Evolutionary conservation across 2,329 filamentous ascomycete species (phyloP).

Genomic region (Alternaria sp.): DNA sequence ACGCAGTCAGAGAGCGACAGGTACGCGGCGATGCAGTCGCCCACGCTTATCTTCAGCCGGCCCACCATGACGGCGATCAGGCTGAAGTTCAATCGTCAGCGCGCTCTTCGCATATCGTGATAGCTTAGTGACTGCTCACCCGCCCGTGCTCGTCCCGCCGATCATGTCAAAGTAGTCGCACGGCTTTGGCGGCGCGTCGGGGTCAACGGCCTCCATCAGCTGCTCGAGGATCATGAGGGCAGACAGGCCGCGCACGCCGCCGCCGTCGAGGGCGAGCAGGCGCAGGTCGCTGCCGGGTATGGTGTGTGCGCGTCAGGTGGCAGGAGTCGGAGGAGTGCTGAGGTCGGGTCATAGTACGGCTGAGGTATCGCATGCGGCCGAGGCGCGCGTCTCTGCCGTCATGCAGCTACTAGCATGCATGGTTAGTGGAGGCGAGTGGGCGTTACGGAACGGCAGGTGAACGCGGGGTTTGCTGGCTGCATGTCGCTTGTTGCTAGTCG

Average conservation of each 20-base stretch:
- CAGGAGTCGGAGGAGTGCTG: background rate
- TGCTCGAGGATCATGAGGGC: constrained; percentile 24
- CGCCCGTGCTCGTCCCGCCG: constrained; percentile 12
- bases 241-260: constrained; percentile 21
- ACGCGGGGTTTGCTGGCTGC: constrained; percentile 20
- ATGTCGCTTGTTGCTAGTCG: constrained; percentile 18
- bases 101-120: background rate
- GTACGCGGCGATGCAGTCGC: constrained; percentile 12
- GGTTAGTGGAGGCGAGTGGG: background rate
- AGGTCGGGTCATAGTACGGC: background rate
- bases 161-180: constrained; percentile 26
- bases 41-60: constrained; percentile 20
- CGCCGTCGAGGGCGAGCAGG: constrained; percentile 23
- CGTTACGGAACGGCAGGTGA: background rate
- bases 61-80: constrained; percentile 25
- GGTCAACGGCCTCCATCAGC: constrained; percentile 20
- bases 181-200: constrained; percentile 19
- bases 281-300: background rate
- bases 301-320: background rate
- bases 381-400: too few species aligned
- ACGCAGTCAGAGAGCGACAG: constrained; percentile 17
- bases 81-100: background rate
- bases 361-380: too few species aligned
- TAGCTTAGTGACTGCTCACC: background rate
- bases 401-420: constrained; percentile 3